Evolutionary conservation across 2,329 filamentous ascomycete species (phyloP).

Genomic region (Clonostachys solani): DNA sequence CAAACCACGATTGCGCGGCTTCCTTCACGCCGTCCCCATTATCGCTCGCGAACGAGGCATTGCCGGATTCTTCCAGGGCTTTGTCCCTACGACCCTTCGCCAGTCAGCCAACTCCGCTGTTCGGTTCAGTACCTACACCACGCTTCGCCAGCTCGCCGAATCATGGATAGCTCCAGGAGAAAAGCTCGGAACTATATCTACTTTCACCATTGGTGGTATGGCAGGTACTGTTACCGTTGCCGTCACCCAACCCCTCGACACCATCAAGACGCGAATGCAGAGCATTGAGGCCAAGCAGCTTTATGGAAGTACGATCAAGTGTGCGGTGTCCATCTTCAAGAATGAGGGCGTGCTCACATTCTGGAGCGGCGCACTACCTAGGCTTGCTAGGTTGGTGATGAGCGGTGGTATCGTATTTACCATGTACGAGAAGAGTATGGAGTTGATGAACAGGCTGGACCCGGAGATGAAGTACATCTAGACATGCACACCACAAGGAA

Average conservation of each 20-base stretch:
- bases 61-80: conserved; percentile 93
- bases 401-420: conserved; percentile 98
- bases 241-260: conserved; percentile 74
- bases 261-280: conserved; percentile 97
- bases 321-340: conserved; percentile 77
- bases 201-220: conserved; percentile 85
- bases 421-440: conserved; percentile 97
- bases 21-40: conserved; percentile 82
- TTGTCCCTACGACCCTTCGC: conserved; percentile 88
- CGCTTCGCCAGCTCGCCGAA: conserved; percentile 84
- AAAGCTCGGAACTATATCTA: conserved; percentile 83
- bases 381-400: conserved; percentile 78
- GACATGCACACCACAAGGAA: conserved; percentile 1
- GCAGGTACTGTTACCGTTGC: conserved; percentile 91
- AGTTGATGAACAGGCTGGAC: conserved; percentile 69
- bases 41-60: conserved; percentile 86
- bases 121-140: conserved; percentile 87
- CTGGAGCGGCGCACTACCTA: conserved; percentile 88
- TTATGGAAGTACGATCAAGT: conserved; percentile 87
- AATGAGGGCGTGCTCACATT: conserved; percentile 87
- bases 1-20: conserved; percentile 84
- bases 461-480: conserved; percentile 81
- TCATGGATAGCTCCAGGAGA: conserved; percentile 91
- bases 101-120: conserved; percentile 94
- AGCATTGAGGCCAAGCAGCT: conserved; percentile 76